These are phyloP conservation scores for Lophium mytilinum DNA, from an alignment of 495 filamentous ascomycete genomes.

Conservation along the genomic window DNA sequence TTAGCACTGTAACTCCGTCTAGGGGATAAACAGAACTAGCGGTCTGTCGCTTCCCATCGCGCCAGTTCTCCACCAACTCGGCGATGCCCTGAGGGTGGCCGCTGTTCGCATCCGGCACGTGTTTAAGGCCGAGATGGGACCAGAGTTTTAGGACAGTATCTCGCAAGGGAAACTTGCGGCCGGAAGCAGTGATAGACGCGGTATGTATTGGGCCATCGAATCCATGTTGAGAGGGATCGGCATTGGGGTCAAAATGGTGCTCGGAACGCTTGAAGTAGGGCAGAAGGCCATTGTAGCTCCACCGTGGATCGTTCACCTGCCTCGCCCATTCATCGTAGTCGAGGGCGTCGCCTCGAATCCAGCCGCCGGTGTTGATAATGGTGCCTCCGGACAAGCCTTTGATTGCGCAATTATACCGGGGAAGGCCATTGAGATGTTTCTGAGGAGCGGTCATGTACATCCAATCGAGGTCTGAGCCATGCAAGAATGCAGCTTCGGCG, in stretches of 20 bases:
- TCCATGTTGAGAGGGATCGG: slow-evolving; percentile 8
- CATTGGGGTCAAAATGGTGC: slow-evolving; percentile 8
- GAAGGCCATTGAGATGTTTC: slow-evolving; percentile 39
- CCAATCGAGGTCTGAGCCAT: slow-evolving; percentile 43
- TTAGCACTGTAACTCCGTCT: slow-evolving; percentile 2
- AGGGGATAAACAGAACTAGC: slow-evolving; percentile 6
- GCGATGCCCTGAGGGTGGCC: slow-evolving; percentile 12
- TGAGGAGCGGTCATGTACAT: slow-evolving; percentile 54
- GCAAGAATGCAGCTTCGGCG: background rate
- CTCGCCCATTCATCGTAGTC: slow-evolving; percentile 53
- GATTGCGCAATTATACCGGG: slow-evolving; percentile 50
- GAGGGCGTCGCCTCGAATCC: slow-evolving; percentile 45
- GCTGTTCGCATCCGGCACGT: slow-evolving; percentile 7
- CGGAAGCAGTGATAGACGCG: slow-evolving; percentile 4
- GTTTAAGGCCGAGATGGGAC: slow-evolving; percentile 1
- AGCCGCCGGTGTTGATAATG: slow-evolving; percentile 59
- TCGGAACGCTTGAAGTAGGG: slow-evolving; percentile 10
- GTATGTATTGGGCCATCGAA: slow-evolving; percentile 14
- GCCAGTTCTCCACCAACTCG: slow-evolving; percentile 14
- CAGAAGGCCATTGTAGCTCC: slow-evolving; percentile 10
- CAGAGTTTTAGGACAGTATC: slow-evolving; percentile 4
- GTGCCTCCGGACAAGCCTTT: slow-evolving; percentile 53
- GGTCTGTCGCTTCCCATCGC: slow-evolving; percentile 15
- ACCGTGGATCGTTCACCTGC: slow-evolving; percentile 38
- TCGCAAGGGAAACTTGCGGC: slow-evolving; percentile 10